Conservation (phyloP, 805 yeast species). For the Zygotorulaspora chibaensis region DNA sequence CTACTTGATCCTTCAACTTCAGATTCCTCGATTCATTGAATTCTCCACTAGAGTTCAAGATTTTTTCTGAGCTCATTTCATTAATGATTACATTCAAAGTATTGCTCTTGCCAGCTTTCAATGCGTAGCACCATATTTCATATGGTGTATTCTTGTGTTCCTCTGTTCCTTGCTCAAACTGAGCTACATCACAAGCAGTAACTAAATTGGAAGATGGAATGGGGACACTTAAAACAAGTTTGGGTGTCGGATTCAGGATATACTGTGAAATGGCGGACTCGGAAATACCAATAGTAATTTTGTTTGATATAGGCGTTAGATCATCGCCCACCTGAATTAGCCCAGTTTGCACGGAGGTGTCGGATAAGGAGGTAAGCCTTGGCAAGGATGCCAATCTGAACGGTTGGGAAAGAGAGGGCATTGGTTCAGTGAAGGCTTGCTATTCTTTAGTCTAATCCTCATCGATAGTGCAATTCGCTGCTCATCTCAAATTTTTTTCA, state of each 20-base stretch:
- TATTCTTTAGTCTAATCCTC: not conserved
- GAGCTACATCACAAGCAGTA: conserved; percentile 30
- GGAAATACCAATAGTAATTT: conserved; percentile 33
- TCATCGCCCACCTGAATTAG: conserved; percentile 26
- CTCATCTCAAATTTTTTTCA: conserved; percentile 17
- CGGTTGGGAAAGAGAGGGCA: conserved; percentile 36
- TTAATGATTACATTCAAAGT: conserved; percentile 19
- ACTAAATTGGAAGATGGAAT: conserved; percentile 35
- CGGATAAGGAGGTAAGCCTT: conserved; percentile 28
- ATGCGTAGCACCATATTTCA: conserved; percentile 28
- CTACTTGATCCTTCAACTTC: conserved; percentile 17
- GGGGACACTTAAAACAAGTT: conserved; percentile 29
- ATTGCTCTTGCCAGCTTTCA: conserved; percentile 21
- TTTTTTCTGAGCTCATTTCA: conserved; percentile 13
- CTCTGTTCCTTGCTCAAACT: conserved; percentile 6
- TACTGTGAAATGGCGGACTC: conserved; percentile 35
- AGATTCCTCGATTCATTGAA: conserved; percentile 12
- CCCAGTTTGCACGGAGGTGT: conserved; percentile 22
- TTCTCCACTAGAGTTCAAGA: conserved; percentile 16
- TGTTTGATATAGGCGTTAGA: conserved; percentile 25
- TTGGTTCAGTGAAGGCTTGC: conserved; percentile 3
- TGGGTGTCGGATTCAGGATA: conserved; percentile 36
- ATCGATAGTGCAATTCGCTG: not conserved
- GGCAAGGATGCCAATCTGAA: conserved; percentile 34
- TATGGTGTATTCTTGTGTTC: conserved; percentile 6